phyloP scores from a whole-genome alignment of 139 green algal species.

The Coelastrella sp. region DNA sequence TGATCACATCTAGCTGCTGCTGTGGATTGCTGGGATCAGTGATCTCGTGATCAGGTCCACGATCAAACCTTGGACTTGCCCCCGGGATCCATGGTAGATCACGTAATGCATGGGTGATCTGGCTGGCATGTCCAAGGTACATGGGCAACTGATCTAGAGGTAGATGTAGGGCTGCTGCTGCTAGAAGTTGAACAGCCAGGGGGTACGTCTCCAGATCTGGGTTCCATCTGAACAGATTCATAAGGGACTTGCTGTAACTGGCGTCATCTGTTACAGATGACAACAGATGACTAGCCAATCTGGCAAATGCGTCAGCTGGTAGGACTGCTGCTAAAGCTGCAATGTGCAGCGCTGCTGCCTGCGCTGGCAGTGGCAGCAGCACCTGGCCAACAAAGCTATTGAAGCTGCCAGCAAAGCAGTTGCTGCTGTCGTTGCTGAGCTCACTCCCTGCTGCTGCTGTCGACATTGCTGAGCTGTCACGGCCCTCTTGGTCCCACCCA shows the following conservation, averaged over 20 bases:
- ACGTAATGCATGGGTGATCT: background rate
- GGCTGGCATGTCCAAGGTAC: background rate
- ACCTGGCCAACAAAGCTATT: background rate
- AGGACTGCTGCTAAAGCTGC: constrained; percentile 15
- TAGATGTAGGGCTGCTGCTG: background rate
- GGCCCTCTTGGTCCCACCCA: constrained; percentile 7
- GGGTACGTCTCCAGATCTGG: background rate
- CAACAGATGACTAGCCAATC: background rate
- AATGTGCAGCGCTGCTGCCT: background rate
- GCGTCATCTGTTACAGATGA: background rate
- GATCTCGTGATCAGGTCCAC: background rate
- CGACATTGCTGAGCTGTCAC: background rate
- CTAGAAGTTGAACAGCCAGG: constrained; percentile 19
- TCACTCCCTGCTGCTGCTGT: no score
- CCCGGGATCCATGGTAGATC: background rate
- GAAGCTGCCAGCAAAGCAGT: constrained; percentile 8
- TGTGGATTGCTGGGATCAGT: background rate
- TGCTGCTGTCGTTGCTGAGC: no score
- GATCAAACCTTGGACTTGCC: background rate
- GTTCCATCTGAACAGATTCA: background rate
- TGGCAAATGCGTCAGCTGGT: constrained; percentile 2
- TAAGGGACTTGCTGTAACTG: background rate
- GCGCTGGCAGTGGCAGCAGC: background rate
- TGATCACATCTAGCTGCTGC: constrained; percentile 9
- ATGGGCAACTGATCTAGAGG: background rate